phyloP scores from a whole-genome alignment of 306 rosid species.

The Amphicarpaea edgeworthii region DNA sequence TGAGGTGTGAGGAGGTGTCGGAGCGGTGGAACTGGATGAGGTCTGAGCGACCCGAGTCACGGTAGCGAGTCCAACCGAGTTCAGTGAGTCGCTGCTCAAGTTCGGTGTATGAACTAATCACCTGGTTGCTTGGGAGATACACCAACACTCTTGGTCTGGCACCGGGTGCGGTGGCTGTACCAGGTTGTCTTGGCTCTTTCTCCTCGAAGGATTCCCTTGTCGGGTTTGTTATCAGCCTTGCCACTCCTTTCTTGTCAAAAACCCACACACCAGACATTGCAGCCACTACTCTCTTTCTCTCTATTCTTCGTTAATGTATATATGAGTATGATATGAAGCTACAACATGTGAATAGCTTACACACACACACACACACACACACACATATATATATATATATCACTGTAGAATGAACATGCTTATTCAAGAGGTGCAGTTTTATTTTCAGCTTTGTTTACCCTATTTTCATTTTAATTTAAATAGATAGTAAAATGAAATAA shows the following conservation, averaged over 20 bases:
- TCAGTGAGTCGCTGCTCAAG: conserved; percentile 74
- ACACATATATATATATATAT: background rate
- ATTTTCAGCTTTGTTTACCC: background rate
- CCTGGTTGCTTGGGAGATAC: conserved; percentile 71
- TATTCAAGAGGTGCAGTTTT: background rate
- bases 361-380: too few relatives aligned
- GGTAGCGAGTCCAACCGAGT: conserved; percentile 87
- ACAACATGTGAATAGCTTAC: too few relatives aligned
- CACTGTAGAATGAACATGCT: too few relatives aligned
- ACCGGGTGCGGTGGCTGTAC: conserved; percentile 86
- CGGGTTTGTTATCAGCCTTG: conserved; percentile 73
- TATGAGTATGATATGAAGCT: too few relatives aligned
- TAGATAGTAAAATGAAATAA: background rate
- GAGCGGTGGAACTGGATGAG: conserved; percentile 88
- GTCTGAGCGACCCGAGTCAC: conserved; percentile 43
- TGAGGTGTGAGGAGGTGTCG: conserved; percentile 63
- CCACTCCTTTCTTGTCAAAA: conserved; percentile 89
- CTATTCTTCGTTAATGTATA: too few relatives aligned
- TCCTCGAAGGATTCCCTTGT: conserved; percentile 85
- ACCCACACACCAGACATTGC: conserved; percentile 95
- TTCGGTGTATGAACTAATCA: conserved; percentile 65
- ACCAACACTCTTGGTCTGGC: conserved; percentile 78
- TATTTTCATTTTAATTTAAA: background rate
- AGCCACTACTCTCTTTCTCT: background rate
- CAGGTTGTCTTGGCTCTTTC: conserved; percentile 54